Conservation (phyloP, 768 basidiomycete genomes). For the Boletus rubroflammeus region DNA sequence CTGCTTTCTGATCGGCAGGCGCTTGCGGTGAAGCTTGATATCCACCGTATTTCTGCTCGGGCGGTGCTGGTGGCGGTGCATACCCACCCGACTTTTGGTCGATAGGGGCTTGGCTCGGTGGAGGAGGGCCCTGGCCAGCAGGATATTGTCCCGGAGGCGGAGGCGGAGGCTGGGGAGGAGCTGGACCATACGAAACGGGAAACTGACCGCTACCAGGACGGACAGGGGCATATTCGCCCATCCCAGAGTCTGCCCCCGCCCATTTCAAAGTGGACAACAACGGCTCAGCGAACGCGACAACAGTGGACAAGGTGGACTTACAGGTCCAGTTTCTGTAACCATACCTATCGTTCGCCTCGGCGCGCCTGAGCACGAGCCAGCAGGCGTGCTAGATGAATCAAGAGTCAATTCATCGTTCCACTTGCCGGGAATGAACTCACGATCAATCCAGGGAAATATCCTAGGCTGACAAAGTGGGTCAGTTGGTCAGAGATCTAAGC, state of each 20-base stretch:
- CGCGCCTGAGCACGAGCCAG: constrained; percentile 82
- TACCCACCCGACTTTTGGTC: constrained; percentile 5
- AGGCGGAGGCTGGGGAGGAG: background rate
- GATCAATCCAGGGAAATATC: constrained; percentile 64
- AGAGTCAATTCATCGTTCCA: background rate
- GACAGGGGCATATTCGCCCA: constrained; percentile 15
- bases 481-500: background rate
- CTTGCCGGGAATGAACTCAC: constrained; percentile 26
- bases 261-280: background rate
- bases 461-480: constrained; percentile 44
- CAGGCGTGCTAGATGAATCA: constrained; percentile 58
- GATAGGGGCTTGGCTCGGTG: background rate
- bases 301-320: constrained; percentile 2
- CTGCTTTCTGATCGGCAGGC: constrained; percentile 6
- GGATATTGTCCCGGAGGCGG: background rate
- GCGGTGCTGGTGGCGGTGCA: background rate
- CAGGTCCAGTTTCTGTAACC: constrained; percentile 24
- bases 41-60: background rate
- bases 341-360: constrained; percentile 64
- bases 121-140: background rate
- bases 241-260: constrained; percentile 13
- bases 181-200: background rate
- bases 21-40: background rate
- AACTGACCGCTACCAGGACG: background rate
- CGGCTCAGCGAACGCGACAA: background rate